phyloP scores from a whole-genome alignment of 2,329 filamentous ascomycete species.

The Pseudogymnoascus sp. region DNA sequence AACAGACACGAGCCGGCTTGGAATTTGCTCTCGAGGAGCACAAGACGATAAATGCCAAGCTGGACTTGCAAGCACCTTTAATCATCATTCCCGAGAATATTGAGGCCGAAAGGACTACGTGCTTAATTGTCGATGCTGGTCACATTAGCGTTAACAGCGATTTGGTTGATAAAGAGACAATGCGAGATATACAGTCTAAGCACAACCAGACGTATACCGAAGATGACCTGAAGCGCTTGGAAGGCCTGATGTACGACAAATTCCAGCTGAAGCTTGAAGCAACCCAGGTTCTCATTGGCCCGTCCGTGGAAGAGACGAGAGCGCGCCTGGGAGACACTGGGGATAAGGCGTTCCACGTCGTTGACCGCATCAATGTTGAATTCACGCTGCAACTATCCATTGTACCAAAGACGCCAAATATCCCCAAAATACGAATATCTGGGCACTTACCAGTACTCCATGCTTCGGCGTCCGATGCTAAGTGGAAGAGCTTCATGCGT shows the following conservation, averaged over 20 bases:
- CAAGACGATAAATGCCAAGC: constrained; percentile 92
- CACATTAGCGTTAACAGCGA: constrained; percentile 92
- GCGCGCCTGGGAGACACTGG: constrained; percentile 63
- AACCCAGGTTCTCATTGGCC: constrained; percentile 90
- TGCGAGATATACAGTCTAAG: constrained; percentile 84
- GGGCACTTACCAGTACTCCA: constrained; percentile 89
- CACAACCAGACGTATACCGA: constrained; percentile 81
- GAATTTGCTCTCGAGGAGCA: constrained; percentile 96
- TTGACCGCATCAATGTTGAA: constrained; percentile 95
- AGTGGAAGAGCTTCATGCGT: constrained; percentile 96
- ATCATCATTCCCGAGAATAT: constrained; percentile 96
- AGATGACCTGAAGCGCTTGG: constrained; percentile 77
- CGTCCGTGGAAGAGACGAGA: constrained; percentile 84
- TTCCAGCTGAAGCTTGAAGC: constrained; percentile 89
- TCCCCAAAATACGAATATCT: constrained; percentile 85
- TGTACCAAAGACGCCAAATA: constrained; percentile 85
- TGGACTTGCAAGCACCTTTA: constrained; percentile 89
- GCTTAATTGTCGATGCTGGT: constrained; percentile 90
- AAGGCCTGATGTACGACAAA: constrained; percentile 95
- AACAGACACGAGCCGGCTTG: constrained; percentile 90
- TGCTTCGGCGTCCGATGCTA: constrained; percentile 83
- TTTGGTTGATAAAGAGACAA: constrained; percentile 80
- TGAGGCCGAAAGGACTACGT: constrained; percentile 68
- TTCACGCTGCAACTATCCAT: constrained; percentile 96
- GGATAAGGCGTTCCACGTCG: constrained; percentile 72